Evolutionary conservation across 495 filamentous ascomycete genomes (phyloP), one percentile per base, ranked within the genome.

Genomic region (Durotheca rogersii): DNA sequence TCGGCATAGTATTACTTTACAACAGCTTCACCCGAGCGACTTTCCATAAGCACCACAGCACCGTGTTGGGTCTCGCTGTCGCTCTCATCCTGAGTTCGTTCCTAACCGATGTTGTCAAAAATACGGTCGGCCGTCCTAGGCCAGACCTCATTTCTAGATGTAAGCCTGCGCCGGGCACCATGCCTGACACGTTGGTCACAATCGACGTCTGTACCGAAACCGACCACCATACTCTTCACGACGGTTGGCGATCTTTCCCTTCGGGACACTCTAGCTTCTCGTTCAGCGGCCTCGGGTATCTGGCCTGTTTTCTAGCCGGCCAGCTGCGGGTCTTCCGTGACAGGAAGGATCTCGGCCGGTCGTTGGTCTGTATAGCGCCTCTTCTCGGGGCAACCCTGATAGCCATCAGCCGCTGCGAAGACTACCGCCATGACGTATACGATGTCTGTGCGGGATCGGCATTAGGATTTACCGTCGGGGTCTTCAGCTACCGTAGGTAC

Each of bases 351-450:
- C 74, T 93, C 35, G 72, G 76, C 3, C 79, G 78, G 14, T 79
- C 79, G 36, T 70, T 95, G 19, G n/a, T 90, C 14, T 82, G 82
- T 27, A 61, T 84, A 0, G 67, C 72, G 9, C 94, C 94, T 3
- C 60, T 95, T 1, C 58, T 97, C 1, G 89, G 86, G 18, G 94
- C 94, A 4, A 73, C 84, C 3, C 67, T 96, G 74, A 90, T 97
- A 53, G 90, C 90, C 7, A 88, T 95, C 35, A 92, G 86, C n/a
- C 79, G 93, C 5, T 83, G 88, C 39, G 85, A 95, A 62, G 93
- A 99, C 65, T 99, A 99, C 64, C 72, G 93, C 18, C 93, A 99
- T 56, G 94, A 97, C 64, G 87, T 94, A 3, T 95, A 85, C 39
- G 93, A 99, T 71, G 94, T 99, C 14, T 86, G 81, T 17, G 72